phyloP scores from a whole-genome alignment of 768 basidiomycete genomes.

The Phaffia australis region DNA sequence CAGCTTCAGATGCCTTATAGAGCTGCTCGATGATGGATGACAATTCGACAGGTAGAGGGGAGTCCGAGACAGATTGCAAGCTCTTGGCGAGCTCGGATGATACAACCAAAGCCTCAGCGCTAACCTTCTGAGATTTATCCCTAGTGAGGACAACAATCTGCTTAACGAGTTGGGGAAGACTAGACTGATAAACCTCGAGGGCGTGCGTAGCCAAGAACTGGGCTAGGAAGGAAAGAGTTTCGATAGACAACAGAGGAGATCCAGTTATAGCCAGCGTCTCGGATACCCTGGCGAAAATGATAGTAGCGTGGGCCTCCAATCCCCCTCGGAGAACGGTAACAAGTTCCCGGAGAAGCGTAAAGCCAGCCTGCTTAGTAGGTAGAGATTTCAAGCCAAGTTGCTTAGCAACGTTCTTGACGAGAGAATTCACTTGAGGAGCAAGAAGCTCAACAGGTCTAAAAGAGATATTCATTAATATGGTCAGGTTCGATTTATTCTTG shows the following conservation, averaged over 20 bases:
- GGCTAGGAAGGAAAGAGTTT: constrained; percentile 72
- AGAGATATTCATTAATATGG: neutral
- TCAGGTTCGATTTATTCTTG: neutral
- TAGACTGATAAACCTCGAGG: constrained; percentile 49
- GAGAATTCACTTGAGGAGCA: constrained; percentile 59
- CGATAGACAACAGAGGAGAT: constrained; percentile 62
- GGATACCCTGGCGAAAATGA: constrained; percentile 46
- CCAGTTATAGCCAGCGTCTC: constrained; percentile 30
- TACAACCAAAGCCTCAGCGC: constrained; percentile 74
- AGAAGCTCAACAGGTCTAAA: constrained; percentile 48
- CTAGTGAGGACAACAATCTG: constrained; percentile 60
- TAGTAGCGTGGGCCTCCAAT: constrained; percentile 55
- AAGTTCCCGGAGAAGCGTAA: constrained; percentile 62
- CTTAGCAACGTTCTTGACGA: constrained; percentile 70
- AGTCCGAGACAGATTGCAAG: constrained; percentile 51
- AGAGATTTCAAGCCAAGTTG: constrained; percentile 73
- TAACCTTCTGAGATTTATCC: constrained; percentile 81
- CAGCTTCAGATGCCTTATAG: constrained; percentile 60
- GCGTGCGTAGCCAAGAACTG: constrained; percentile 67
- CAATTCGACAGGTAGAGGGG: constrained; percentile 29
- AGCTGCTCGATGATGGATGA: constrained; percentile 47
- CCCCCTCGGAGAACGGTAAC: constrained; percentile 73
- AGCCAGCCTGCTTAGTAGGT: constrained; percentile 72
- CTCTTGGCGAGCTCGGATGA: constrained; percentile 72
- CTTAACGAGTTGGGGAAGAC: constrained; percentile 59